Conservation (phyloP, 441 rosid genomes). For the Rhodomyrtus psidioides region DNA sequence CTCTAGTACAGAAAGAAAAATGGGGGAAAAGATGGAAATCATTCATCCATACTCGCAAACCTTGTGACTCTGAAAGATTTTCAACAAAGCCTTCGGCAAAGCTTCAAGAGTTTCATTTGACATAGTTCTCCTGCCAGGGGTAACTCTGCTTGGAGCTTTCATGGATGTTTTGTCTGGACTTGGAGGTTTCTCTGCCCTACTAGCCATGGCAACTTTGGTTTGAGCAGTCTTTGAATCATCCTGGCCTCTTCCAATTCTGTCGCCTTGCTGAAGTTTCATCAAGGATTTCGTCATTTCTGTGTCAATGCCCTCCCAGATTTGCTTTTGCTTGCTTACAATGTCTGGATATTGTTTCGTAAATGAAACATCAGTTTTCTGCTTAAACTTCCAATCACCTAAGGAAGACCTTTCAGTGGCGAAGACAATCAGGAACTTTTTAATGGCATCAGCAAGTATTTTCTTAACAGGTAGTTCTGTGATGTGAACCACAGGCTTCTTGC, state of each 20-base stretch:
- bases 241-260: constrained; percentile 14
- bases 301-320: constrained; percentile 23
- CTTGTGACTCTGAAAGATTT: constrained; percentile 65
- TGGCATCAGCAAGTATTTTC: constrained; percentile 18
- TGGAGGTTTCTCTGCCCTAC: constrained; percentile 24
- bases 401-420: constrained; percentile 56
- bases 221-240: constrained; percentile 13
- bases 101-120: constrained; percentile 60
- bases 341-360: constrained; percentile 50
- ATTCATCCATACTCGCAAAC: constrained; percentile 64
- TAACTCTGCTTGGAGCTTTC: constrained; percentile 20
- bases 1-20: not conserved
- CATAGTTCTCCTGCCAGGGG: constrained; percentile 27
- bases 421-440: constrained; percentile 22
- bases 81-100: constrained; percentile 59
- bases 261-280: not conserved
- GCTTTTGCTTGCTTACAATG: constrained; percentile 39
- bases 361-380: constrained; percentile 38
- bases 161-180: constrained; percentile 30
- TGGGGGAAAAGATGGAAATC: not conserved
- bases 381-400: constrained; percentile 70
- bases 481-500: constrained; percentile 32
- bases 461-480: constrained; percentile 18
- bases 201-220: constrained; percentile 12
- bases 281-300: constrained; percentile 9